Evolutionary conservation across 192 early-diverging fungal species (phyloP).

Genomic region (Chytriomyces hyalinus): DNA sequence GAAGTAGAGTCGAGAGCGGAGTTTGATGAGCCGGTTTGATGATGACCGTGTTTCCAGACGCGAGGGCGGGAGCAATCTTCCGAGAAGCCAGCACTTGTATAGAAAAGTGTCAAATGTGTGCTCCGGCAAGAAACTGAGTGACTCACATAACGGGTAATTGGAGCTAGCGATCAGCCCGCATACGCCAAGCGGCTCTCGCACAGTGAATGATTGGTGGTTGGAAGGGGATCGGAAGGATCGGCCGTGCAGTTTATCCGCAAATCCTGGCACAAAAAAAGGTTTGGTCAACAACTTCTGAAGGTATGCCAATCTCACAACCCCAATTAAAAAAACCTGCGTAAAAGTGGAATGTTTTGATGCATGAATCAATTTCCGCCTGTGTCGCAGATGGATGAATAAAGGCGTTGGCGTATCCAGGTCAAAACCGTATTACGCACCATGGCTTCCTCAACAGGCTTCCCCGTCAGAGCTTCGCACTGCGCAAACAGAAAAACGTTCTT

Average conservation of each 20-base stretch:
- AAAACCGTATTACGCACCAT: not conserved
- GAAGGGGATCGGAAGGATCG: not conserved
- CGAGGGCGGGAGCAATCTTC: conserved; percentile 81
- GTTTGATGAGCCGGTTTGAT: conserved; percentile 73
- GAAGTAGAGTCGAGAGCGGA: conserved; percentile 33
- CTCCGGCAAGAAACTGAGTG: not conserved
- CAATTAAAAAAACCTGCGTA: not conserved
- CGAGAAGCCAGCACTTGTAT: conserved; percentile 60
- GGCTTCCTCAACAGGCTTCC: conserved; percentile 33
- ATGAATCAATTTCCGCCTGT: conserved; percentile 30
- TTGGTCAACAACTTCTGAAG: no score
- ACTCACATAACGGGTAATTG: conserved; percentile 64
- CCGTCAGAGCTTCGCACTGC: conserved; percentile 26
- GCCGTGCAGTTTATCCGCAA: conserved; percentile 3
- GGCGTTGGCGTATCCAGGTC: no score
- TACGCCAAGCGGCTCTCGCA: conserved; percentile 57
- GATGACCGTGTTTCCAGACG: conserved; percentile 72
- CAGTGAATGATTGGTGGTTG: conserved; percentile 45
- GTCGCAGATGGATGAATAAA: not conserved
- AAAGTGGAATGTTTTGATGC: not conserved
- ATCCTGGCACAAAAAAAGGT: not conserved
- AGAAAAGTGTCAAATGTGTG: no score
- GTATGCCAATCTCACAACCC: no score
- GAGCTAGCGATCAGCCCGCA: conserved; percentile 62
- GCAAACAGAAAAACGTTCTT: conserved; percentile 11